Conservation (phyloP, 108 stramenopile species). For the Schizochytrium sp. region DNA sequence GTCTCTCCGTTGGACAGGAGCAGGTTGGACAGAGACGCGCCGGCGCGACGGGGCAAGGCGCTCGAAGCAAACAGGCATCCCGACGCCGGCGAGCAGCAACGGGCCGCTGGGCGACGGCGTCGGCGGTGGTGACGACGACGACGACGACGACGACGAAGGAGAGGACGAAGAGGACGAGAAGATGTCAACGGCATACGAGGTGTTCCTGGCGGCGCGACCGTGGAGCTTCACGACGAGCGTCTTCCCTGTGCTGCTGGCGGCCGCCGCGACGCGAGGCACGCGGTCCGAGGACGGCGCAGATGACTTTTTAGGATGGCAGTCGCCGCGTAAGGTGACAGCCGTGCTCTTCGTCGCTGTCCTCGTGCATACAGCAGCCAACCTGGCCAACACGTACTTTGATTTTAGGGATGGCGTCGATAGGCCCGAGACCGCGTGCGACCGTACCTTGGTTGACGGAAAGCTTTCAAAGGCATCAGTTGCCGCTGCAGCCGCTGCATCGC, state of each 20-base stretch:
- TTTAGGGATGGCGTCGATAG: constrained; percentile 35
- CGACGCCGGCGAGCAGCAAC: no score
- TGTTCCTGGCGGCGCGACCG: constrained; percentile 31
- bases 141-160: no score
- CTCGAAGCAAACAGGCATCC: no score
- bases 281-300: neutral
- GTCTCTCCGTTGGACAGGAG: no score
- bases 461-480: neutral
- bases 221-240: constrained; percentile 40
- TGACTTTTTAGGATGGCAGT: neutral
- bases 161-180: no score
- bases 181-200: neutral
- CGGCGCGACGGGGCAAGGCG: no score
- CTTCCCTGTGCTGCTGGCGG: constrained; percentile 35
- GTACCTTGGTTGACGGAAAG: neutral
- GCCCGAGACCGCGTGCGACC: constrained; percentile 18
- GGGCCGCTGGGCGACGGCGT: no score
- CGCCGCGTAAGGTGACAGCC: neutral
- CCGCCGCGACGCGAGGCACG: constrained; percentile 12
- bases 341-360: constrained; percentile 24
- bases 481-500: neutral
- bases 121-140: no score
- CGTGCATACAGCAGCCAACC: constrained; percentile 38
- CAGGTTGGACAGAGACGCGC: no score
- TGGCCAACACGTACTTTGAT: constrained; percentile 40